These are phyloP conservation scores for Schizophyllum commune DNA, from an alignment of 1,284 basidiomycete genomes.

Conservation along the genomic window DNA sequence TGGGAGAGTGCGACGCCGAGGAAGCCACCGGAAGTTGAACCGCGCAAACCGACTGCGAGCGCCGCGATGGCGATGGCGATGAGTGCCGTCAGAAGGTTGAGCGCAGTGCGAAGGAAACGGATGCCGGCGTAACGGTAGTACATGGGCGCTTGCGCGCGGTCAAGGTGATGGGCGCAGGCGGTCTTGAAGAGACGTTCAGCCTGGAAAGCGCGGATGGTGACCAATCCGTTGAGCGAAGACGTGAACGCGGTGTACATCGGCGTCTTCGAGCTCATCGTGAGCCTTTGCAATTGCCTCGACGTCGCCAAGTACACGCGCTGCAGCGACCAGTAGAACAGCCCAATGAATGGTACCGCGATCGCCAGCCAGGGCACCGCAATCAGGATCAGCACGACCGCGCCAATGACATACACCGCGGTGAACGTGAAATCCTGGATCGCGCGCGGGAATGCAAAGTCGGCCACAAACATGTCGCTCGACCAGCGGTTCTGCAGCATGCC, in stretches of 20 bases:
- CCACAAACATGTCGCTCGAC: constrained; percentile 13
- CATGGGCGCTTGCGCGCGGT: constrained; percentile 18
- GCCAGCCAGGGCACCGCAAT: constrained; percentile 15
- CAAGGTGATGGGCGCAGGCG: constrained; percentile 13
- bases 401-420: constrained; percentile 14
- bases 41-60: constrained; percentile 17
- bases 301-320: constrained; percentile 15
- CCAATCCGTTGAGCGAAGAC: constrained; percentile 17
- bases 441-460: constrained; percentile 12
- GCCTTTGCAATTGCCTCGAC: constrained; percentile 15
- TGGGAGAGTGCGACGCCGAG: constrained; percentile 22
- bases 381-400: constrained; percentile 13
- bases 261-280: constrained; percentile 17
- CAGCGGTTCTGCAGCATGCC: constrained; percentile 12
- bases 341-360: constrained; percentile 12
- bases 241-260: constrained; percentile 19
- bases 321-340: constrained; percentile 9
- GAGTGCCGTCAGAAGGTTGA: constrained; percentile 15
- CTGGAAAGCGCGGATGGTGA: constrained; percentile 17
- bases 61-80: constrained; percentile 15
- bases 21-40: constrained; percentile 15
- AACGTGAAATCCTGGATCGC: constrained; percentile 14
- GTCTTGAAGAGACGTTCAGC: constrained; percentile 13
- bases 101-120: constrained; percentile 18
- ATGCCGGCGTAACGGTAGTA: constrained; percentile 19